Base-by-base conservation (phyloP, 139 green algal species). In the Auxenochlorella pyrenoidosa region DNA sequence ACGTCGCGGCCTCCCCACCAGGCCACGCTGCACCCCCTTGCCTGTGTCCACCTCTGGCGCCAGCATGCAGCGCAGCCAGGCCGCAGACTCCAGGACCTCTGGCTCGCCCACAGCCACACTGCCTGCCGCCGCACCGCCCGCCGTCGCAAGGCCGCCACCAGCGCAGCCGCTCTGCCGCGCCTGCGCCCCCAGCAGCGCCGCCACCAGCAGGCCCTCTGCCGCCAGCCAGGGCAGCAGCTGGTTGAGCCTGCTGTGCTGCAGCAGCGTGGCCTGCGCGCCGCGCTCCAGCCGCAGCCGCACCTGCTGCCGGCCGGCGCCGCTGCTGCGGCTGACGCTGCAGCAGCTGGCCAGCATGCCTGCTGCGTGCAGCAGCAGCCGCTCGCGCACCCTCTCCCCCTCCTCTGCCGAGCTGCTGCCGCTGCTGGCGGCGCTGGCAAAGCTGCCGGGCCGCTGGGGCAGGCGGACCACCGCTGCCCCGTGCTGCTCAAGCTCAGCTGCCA, bases 51-150 rank as follows among this genome's bases (percentile, higher is more conserved):
- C 59, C 32, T 71, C 28, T 3, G 51, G 59, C 6, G 91, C 44
- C 65, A 88, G 47, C 32, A 92, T 80, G 68, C 93, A 90, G 75
- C 80, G 88, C 51, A 91, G 75, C 75, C 88, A 94, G 6, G 81
- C 88, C 22, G 90, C 90, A 36, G 88, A 85, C n/a, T 91, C 86
- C 90, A 91, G 92, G 51, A 92, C 59, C 5, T 30, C 51, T 8
- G 58, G 36, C 60, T 73, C 73, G n/a, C 59, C 60, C 26, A 28
- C 59, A 19, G 24, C 79, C 19, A 19, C 28, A 26, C 79, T 26
- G 59, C 38, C 38, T 24, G 30, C 38, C 19, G 22, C 24, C 12
- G 5, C 28, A 26, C 79, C 38, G 59, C 38, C 38, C 8, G 30
- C 38, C 19, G 22, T 5, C 12, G 5, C 32, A 15, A 28, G n/a